Evolutionary conservation across 352 stramenopile genomes (phyloP).

Genomic region (Saprolegnia diclina): DNA sequence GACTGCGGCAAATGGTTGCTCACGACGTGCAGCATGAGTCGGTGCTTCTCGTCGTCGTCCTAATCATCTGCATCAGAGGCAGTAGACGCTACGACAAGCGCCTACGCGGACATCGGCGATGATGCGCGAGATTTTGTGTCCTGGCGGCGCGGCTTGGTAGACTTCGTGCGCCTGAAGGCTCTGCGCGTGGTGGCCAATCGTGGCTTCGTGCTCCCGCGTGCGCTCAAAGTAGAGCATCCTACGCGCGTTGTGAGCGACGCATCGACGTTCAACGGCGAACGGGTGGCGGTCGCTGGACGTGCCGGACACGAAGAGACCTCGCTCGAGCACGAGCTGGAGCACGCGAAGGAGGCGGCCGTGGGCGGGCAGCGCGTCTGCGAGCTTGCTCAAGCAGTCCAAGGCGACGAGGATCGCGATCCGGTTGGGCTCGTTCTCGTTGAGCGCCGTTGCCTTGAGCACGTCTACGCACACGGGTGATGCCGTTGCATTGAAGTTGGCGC

Average conservation of each 20-base stretch:
- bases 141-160: not conserved
- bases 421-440: constrained; percentile 41
- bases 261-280: constrained; percentile 8
- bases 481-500: constrained; percentile 4
- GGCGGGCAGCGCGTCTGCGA: constrained; percentile 45
- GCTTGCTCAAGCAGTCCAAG: constrained; percentile 62
- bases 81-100: not conserved
- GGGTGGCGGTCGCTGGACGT: not conserved
- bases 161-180: not conserved
- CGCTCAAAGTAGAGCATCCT: constrained; percentile 51
- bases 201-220: constrained; percentile 29
- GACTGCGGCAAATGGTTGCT: constrained; percentile 19
- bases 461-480: constrained; percentile 32
- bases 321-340: constrained; percentile 45
- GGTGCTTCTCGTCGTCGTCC: constrained; percentile 8
- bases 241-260: not conserved
- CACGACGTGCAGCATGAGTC: constrained; percentile 4
- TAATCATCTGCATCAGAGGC: not conserved
- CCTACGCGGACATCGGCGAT: not conserved
- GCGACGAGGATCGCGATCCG: constrained; percentile 52
- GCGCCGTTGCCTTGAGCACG: constrained; percentile 48
- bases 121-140: constrained; percentile 11
- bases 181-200: constrained; percentile 19
- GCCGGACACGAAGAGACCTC: constrained; percentile 37
- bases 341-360: constrained; percentile 58